These are phyloP conservation scores for Pontederia crassipes DNA, from an alignment of 176 grass and related monocot genomes.

Conservation along the genomic window DNA sequence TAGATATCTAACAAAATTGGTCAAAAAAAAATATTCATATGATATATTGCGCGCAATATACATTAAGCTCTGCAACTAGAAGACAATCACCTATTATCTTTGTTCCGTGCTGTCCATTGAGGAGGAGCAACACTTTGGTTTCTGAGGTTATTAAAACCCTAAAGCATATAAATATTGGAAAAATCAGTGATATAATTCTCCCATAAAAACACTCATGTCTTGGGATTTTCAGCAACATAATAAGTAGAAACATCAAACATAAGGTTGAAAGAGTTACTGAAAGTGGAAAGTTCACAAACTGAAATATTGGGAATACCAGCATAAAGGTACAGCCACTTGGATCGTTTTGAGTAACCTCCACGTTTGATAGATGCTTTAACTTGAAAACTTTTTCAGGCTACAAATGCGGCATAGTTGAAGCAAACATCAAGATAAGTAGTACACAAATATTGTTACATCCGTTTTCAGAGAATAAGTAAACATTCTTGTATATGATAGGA, in stretches of 20 bases:
- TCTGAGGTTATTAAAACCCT: constrained; percentile 29
- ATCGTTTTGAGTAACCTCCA: constrained; percentile 77
- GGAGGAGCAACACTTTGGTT: constrained; percentile 74
- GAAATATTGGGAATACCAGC: constrained; percentile 33
- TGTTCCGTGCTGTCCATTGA: constrained; percentile 93
- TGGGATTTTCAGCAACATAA: too few species aligned
- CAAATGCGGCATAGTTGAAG: constrained; percentile 1
- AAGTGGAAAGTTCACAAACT: not conserved
- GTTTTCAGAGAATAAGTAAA: not conserved
- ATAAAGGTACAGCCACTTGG: constrained; percentile 77
- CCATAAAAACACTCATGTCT: too few species aligned
- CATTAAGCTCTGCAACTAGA: not conserved
- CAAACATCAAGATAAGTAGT: not conserved
- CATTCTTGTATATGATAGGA: too few species aligned
- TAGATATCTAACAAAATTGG: not conserved
- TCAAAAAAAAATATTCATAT: not conserved
- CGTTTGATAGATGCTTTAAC: constrained; percentile 86
- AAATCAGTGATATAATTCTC: not conserved
- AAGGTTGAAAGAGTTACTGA: not conserved
- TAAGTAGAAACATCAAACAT: not conserved
- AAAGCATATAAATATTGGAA: not conserved
- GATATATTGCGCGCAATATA: not conserved
- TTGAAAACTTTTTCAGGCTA: constrained; percentile 89
- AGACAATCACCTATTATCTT: constrained; percentile 63
- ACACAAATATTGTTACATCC: not conserved